Evolutionary conservation across 2,329 filamentous ascomycete genomes (phyloP), one percentile per base, ranked within the genome.

Genomic region (Colletotrichum costaricense): DNA sequence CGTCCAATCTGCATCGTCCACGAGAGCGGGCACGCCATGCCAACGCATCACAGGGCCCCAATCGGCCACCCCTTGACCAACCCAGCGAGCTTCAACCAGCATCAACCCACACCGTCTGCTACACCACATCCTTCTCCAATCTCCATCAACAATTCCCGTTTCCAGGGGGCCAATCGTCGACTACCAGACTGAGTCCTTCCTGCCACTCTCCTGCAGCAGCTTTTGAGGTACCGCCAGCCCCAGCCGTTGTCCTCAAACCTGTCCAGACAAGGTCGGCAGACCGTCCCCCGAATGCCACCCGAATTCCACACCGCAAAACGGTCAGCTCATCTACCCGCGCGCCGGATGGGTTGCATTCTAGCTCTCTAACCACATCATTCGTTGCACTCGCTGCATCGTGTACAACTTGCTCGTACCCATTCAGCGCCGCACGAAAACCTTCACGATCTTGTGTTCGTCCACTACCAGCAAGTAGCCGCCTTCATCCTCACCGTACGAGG

Each of bases 1-100:
- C 57, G 63, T 70, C 75, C 75, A 76, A 76, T 76, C 69, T 73
- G 65, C 75, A 52, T 63, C 70, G 73, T 74, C 73, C 75, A 76
- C 75, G 75, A 76, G 58, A 65, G 73, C 63, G 66, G 67, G 65
- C 69, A 71, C 65, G 67, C 63, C 69, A 71, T 76, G 74, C 69
- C 74, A 76, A 71, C 74, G 35, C 74, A 76, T 73, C 74, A 69
- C 70, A 70, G 63, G 73, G 69, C 58, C 73, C 74, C 28, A 75
- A 75, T 70, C 63, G 67, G 64, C 46, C 72, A 33, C 33, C 55
- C 58, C 69, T 63, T 12, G 60, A 57, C 63, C 57, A 55, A 38
- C 68, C 63, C 69, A 72, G 60, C 63, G 63, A 67, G 42, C 42
- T 49, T 49, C 46, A 63, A 38, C 46, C 62, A 63, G 63, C 69